phyloP scores from a whole-genome alignment of 768 basidiomycete genomes.

The Scleroderma bovista region DNA sequence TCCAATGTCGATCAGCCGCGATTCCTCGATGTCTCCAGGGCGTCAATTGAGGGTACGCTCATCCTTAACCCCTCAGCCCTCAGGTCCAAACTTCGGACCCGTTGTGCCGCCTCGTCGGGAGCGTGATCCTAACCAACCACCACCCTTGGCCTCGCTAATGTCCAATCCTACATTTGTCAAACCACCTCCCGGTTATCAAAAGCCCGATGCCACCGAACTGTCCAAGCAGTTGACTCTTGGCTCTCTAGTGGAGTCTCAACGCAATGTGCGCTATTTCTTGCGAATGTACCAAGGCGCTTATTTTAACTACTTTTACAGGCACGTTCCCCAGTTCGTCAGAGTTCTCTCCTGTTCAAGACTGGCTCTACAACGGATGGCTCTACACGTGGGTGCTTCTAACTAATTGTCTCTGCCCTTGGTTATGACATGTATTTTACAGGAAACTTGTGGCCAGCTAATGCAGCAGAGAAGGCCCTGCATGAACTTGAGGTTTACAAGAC shows the following conservation, averaged over 20 bases:
- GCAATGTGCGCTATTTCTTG: constrained; percentile 38
- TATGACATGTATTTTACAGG: constrained; percentile 19
- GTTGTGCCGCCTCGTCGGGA: constrained; percentile 32
- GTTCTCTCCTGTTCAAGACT: constrained; percentile 44
- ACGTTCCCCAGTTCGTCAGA: constrained; percentile 48
- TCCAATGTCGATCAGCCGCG: constrained; percentile 26
- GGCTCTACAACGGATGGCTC: constrained; percentile 29
- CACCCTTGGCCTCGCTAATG: constrained; percentile 53
- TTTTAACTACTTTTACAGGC: constrained; percentile 28
- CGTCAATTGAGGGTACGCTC: constrained; percentile 51
- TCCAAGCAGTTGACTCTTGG: constrained; percentile 47
- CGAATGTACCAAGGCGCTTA: background rate
- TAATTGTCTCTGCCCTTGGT: background rate
- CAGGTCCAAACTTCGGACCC: constrained; percentile 38
- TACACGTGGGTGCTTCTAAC: constrained; percentile 23
- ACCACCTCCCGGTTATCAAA: constrained; percentile 39
- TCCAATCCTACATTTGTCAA: constrained; percentile 69
- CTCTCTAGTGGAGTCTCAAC: constrained; percentile 50
- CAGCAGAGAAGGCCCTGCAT: constrained; percentile 63
- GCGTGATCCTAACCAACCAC: constrained; percentile 63
- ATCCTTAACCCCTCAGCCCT: constrained; percentile 67
- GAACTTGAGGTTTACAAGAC: constrained; percentile 77
- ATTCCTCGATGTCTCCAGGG: constrained; percentile 44
- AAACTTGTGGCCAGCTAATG: constrained; percentile 34
- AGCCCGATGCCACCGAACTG: constrained; percentile 13